Conservation (phyloP, 495 filamentous ascomycete genomes). For the Xylaria venustula region DNA sequence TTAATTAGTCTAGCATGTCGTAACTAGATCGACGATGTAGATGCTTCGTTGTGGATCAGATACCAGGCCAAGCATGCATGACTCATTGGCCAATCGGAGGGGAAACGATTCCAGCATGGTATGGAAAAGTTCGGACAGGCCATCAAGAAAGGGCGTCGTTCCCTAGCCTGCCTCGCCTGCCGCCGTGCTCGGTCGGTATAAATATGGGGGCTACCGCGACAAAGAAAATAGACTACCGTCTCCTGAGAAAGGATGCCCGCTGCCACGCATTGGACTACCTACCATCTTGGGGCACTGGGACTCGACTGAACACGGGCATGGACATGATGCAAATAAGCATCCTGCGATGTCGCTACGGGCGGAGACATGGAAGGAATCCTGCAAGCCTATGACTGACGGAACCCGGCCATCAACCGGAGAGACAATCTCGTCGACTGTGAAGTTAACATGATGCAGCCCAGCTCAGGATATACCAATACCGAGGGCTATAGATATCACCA, state of each 20-base stretch:
- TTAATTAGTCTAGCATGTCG: not conserved
- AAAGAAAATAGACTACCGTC: not conserved
- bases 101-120: not conserved
- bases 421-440: not conserved
- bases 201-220: not conserved
- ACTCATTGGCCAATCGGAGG: constrained; percentile 11
- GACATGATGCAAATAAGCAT: not conserved
- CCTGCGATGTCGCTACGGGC: not conserved
- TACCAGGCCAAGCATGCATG: constrained; percentile 8
- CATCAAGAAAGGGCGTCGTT: constrained; percentile 6
- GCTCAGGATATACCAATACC: not conserved
- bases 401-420: not conserved
- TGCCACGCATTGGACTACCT: not conserved
- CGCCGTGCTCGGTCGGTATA: not conserved
- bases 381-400: not conserved
- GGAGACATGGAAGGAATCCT: not conserved
- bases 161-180: not conserved
- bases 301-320: not conserved
- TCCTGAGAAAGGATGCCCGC: not conserved
- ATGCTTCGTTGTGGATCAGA: constrained; percentile 6
- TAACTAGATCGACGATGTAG: too few relatives aligned
- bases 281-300: not conserved
- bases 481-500: not conserved
- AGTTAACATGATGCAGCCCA: constrained; percentile 3
- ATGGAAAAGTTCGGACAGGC: not conserved